Percentiles rank a stretch among this genome's conserved stretches.
Evolutionary conservation across 129 eudicot species (phyloP).

Genomic region (Gnaphalium uliginosum): DNA sequence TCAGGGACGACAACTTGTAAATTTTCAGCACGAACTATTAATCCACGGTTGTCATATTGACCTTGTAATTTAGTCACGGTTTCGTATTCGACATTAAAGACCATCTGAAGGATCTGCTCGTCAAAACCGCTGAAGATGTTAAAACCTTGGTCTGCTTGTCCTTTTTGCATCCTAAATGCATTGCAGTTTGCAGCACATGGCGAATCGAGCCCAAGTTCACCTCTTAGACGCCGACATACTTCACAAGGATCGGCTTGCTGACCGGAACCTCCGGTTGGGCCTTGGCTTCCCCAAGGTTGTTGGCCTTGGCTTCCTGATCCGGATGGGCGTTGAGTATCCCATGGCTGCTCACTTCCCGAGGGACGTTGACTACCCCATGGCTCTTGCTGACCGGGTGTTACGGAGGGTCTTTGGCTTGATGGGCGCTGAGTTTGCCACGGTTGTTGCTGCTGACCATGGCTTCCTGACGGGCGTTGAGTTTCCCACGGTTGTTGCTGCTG

Average conservation of each 20-base stretch:
- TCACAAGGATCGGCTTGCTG: slow-evolving; percentile 3
- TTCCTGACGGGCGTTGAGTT: neutral
- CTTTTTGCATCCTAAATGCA: neutral
- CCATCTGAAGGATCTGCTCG: slow-evolving; percentile 30
- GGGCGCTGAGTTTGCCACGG: neutral
- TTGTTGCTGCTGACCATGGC: neutral
- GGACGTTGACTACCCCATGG: no score
- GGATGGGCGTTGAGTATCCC: neutral
- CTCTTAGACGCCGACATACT: neutral
- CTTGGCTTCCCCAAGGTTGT: slow-evolving; percentile 3
- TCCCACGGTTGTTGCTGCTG: no score
- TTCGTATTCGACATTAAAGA: slow-evolving; percentile 27
- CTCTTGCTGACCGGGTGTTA: no score
- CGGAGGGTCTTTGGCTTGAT: no score
- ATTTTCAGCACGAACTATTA: slow-evolving; percentile 39
- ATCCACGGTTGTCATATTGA: slow-evolving; percentile 39
- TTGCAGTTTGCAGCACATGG: neutral
- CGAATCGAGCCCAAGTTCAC: neutral
- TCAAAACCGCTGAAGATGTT: slow-evolving; percentile 50
- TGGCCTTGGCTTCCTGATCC: neutral
- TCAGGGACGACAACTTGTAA: slow-evolving; percentile 33
- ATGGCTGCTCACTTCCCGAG: neutral
- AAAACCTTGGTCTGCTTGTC: slow-evolving; percentile 25
- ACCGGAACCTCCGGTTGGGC: neutral
- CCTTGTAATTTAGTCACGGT: slow-evolving; percentile 34